Evolutionary conservation across 2,329 filamentous ascomycete genomes (phyloP), one percentile per base, ranked within the genome.

Genomic region (Arthrobotrys sphaeroides): DNA sequence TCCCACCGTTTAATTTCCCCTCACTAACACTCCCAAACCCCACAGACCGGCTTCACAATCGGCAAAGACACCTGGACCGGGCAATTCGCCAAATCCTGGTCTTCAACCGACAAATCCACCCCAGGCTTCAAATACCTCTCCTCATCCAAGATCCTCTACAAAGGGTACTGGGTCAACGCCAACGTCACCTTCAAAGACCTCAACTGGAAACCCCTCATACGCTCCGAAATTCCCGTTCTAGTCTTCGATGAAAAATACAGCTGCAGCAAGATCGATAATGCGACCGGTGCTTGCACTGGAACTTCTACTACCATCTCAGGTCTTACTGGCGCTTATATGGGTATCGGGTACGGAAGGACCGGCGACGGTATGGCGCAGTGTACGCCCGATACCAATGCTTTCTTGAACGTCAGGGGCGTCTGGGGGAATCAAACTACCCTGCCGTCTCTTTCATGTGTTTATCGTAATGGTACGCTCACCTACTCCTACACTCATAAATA

Each of bases 91-190:
- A 72, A 72, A 64, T 9, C 5, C 28, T 72, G 67, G 67, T 2
- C 31, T 13, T 2, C 31, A 18, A 64, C 33, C n/a, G 28, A 47
- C 36, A 62, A 67, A 59, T 33, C 59, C 33, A 40, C 10, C 13
- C 31, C 45, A 13, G 67, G 57, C 6, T 72, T 24, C 31, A 72
- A 72, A 40, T 72, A 72, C 16, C 67, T 72, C 9, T 72, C 67
- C 10, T 72, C 67, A 4, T 72, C 67, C 26, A 55, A 72, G 13
- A 33, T 57, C 13, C 67, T 72, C 6, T 72, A 72, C 40, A 62
- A 43, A 4, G 67, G 67, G 13, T 72, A 72, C 47, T 72, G 67
- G 67, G 67, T 57, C 36, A 57, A 31, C 47, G 67, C 64, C 16
- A 64, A 62, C 38, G 28, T 72, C 24, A 72, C 67, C 12, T 64